A percentile compares a stretch with the other conserved stretches of the same genome.
Conservation (phyloP, 129 eudicot species). For the Smallanthus sonchifolius region DNA sequence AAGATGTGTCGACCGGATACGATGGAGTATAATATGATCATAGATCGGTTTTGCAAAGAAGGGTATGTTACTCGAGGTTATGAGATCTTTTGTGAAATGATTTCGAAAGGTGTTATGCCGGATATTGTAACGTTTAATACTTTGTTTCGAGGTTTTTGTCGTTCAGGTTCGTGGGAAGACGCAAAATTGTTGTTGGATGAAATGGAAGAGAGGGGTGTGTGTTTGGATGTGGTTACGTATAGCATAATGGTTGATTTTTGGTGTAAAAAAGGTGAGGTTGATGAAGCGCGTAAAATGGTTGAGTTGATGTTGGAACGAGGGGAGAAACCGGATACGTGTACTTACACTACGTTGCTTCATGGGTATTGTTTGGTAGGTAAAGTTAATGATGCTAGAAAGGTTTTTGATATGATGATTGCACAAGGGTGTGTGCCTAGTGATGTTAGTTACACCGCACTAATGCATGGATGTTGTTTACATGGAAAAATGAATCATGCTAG, state of each 20-base stretch:
- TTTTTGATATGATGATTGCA: constrained; percentile 19
- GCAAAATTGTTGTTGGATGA: constrained; percentile 3
- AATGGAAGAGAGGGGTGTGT: constrained; percentile 12
- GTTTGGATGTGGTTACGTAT: constrained; percentile 16
- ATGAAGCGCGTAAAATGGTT: constrained; percentile 15
- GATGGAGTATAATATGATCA: constrained; percentile 23
- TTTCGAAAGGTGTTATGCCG: constrained; percentile 15
- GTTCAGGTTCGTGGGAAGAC: constrained; percentile 11
- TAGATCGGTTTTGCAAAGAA: constrained; percentile 28
- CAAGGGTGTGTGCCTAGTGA: constrained; percentile 32
- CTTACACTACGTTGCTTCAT: constrained; percentile 25
- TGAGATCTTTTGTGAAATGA: constrained; percentile 11
- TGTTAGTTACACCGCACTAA: constrained; percentile 25
- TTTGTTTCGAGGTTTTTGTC: constrained; percentile 28
- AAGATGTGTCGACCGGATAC: background rate
- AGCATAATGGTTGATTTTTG: constrained; percentile 22
- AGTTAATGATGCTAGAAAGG: constrained; percentile 8
- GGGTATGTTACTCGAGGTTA: constrained; percentile 4
- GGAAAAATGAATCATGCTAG: constrained; percentile 25
- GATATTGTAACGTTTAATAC: constrained; percentile 28
- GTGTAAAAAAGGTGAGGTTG: constrained; percentile 26
- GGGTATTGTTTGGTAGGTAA: constrained; percentile 34
- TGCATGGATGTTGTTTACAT: constrained; percentile 29
- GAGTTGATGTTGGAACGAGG: constrained; percentile 27
- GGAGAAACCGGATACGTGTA: constrained; percentile 24